A percentile compares a stretch with the other conserved stretches of the same genome.
Evolutionary conservation across 805 yeast species (phyloP).

Genomic region (Metschnikowia bowlesiae): DNA sequence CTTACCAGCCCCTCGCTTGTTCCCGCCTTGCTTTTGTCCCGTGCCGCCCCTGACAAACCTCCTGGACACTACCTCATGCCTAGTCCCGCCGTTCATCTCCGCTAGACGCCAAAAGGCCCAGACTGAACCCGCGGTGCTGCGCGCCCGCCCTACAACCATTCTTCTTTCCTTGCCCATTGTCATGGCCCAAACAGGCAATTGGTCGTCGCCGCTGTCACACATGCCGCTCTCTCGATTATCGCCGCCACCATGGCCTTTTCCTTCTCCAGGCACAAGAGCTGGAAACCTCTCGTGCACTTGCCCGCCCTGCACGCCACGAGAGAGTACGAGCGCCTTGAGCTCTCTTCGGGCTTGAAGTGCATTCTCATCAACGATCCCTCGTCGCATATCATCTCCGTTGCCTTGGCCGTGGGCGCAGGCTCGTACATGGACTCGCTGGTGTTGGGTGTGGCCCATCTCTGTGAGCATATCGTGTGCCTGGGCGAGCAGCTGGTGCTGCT

Average conservation of each 20-base stretch:
- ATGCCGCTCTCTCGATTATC: neutral
- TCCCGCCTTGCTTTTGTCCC: too few species aligned
- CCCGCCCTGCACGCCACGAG: constrained; percentile 37
- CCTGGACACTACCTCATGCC: too few species aligned
- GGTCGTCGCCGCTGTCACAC: neutral
- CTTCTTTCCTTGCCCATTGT: neutral
- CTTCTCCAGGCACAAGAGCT: neutral
- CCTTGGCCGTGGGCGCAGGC: constrained; percentile 76
- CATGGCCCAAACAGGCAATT: constrained; percentile 2
- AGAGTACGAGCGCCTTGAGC: constrained; percentile 40
- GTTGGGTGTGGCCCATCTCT: constrained; percentile 84
- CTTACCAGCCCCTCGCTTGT: too few species aligned
- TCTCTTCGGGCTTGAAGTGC: constrained; percentile 66
- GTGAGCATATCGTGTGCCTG: constrained; percentile 68
- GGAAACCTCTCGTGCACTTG: constrained; percentile 4
- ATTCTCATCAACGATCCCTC: constrained; percentile 74
- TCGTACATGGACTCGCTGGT: constrained; percentile 72
- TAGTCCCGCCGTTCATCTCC: too few species aligned
- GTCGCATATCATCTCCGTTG: constrained; percentile 59
- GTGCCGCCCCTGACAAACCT: too few species aligned
- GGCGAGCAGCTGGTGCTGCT: constrained; percentile 25
- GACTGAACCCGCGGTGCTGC: neutral
- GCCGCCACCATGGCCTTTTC: constrained; percentile 1
- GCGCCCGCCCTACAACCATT: neutral
- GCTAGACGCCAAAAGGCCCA: neutral